Evolutionary conservation across 176 grass and related monocot species (phyloP), one percentile per base, ranked within the genome.

Genomic region (Rhynchospora breviuscula): DNA sequence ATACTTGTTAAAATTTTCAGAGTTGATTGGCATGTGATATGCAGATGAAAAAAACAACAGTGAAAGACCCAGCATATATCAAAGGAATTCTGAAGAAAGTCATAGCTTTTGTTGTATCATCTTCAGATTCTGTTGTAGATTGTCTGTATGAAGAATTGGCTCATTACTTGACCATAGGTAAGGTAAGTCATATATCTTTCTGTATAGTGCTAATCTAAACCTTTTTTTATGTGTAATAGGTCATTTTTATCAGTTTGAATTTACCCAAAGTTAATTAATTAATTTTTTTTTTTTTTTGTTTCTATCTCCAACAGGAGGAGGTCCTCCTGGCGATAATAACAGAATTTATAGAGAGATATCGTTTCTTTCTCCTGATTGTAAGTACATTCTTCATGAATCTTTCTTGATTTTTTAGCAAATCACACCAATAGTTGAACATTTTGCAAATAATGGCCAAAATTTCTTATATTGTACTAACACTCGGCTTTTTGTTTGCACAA

Each of bases 101-200:
- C 78, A 93, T 98, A 84, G 59, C 79, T 23, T 84, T 84, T 81
- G 74, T 81, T 79, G 95, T 95, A 90, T 87, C 74, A 85, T 89
- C 83, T 1, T 87, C 86, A 22, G 85, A 85, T 19, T 45, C 64
- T 87, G 91, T 90, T 14, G 88, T 79, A 67, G 95, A 98, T 83
- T 88, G 29, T 44, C 61, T 98, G 22, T 98, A 98, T 80, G 95
- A 98, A 86, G 88, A 93, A 81, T 84, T 98, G 71, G 79, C 87
- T 22, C 70, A 81, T 65, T 91, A 67, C 72, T 87, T 98, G 83
- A 86, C 83, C 47, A 65, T 48, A 59, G 80, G 88, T 84, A 29
- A 77, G 84, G 95, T 93, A 95, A 72, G 53, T 88, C 33, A 18
- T 81, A 60, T 12, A 33, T 2, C 48, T 70, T 76, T 10, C 51